These are phyloP conservation scores for Phylloporus sp. DNA, from an alignment of 768 basidiomycete species.

Conservation along the genomic window DNA sequence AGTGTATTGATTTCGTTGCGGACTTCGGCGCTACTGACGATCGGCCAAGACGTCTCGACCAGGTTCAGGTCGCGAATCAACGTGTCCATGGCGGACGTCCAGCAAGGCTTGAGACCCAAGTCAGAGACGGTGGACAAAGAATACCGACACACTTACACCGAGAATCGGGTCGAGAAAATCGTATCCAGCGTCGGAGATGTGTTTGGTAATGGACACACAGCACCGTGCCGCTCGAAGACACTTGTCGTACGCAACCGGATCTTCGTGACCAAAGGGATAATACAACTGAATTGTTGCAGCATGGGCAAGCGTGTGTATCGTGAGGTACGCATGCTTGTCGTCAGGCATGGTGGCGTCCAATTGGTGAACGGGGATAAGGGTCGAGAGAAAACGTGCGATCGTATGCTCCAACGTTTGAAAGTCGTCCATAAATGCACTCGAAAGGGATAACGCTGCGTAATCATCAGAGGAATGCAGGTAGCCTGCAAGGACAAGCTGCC, in stretches of 20 bases:
- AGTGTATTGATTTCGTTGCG: conserved; percentile 59
- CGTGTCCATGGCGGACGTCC: conserved; percentile 66
- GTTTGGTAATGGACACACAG: conserved; percentile 57
- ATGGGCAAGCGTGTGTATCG: conserved; percentile 63
- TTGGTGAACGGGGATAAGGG: conserved; percentile 63
- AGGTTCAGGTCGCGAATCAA: conserved; percentile 63
- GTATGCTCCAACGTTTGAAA: conserved; percentile 60
- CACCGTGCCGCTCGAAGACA: conserved; percentile 61
- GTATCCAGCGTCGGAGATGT: conserved; percentile 60
- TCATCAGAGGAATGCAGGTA: conserved; percentile 20
- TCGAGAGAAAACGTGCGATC: conserved; percentile 59
- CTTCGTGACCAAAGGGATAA: conserved; percentile 56
- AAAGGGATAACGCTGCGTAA: conserved; percentile 40
- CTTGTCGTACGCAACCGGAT: conserved; percentile 60
- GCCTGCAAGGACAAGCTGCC: conserved; percentile 22
- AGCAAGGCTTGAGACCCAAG: conserved; percentile 52
- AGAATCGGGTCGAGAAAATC: conserved; percentile 75
- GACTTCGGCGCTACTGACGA: conserved; percentile 52
- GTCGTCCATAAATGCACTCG: conserved; percentile 51
- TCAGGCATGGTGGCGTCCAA: conserved; percentile 51
- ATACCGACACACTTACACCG: conserved; percentile 47
- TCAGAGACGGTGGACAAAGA: conserved; percentile 6
- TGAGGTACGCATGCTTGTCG: conserved; percentile 57
- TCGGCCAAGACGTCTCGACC: conserved; percentile 61
- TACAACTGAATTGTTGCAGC: conserved; percentile 65